phyloP scores from a whole-genome alignment of 139 green algal species.

The Chlorella sp. region DNA sequence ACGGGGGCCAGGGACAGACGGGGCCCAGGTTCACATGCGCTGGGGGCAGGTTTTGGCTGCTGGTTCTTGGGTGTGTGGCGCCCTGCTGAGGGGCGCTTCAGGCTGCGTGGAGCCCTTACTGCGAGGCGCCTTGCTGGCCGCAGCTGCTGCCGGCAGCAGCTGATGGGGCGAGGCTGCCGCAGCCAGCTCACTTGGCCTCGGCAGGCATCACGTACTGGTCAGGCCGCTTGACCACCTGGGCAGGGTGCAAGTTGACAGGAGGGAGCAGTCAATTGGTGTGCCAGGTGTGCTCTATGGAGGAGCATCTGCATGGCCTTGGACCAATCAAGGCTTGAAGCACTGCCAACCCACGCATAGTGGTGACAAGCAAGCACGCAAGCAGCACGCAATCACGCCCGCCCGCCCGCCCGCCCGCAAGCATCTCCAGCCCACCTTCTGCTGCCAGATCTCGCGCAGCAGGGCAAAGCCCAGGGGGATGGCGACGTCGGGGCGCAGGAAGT shows the following conservation, averaged over 20 bases:
- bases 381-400: background rate
- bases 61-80: too few relatives aligned
- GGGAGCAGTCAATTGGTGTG: background rate
- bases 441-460: constrained; percentile 82
- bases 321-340: background rate
- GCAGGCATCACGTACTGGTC: constrained; percentile 25
- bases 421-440: constrained; percentile 68
- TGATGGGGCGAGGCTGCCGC: too few relatives aligned
- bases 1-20: too few relatives aligned
- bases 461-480: constrained; percentile 81
- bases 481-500: constrained; percentile 90
- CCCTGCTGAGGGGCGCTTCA: too few relatives aligned
- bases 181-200: constrained; percentile 19
- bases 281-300: background rate
- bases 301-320: background rate
- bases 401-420: background rate
- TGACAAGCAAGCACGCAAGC: background rate
- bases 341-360: background rate
- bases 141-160: too few relatives aligned
- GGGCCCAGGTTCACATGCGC: too few relatives aligned
- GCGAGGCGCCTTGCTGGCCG: too few relatives aligned
- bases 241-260: too few relatives aligned
- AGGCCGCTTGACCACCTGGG: constrained; percentile 25
- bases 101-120: too few relatives aligned
- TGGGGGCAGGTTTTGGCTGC: too few relatives aligned